Percentiles rank a stretch among this genome's conserved stretches.
Conservation (phyloP, 495 filamentous ascomycete species). For the Sporormia fimetaria region DNA sequence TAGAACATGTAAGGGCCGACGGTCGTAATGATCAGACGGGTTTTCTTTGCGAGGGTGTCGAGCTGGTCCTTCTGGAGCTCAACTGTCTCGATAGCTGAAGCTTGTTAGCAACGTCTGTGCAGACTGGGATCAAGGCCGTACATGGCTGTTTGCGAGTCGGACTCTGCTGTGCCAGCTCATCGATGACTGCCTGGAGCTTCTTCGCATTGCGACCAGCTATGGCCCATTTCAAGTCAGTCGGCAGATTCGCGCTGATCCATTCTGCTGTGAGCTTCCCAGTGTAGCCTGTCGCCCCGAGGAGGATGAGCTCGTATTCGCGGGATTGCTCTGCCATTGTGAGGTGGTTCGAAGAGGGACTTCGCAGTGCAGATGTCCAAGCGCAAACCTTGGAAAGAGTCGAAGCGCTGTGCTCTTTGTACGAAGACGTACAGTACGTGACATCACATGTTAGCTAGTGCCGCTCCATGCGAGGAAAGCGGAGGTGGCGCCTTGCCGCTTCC, state of each 20-base stretch:
- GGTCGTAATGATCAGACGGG: conserved; percentile 66
- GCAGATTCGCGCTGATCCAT: conserved; percentile 60
- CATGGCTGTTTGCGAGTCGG: conserved; percentile 58
- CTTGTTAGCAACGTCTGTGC: conserved; percentile 10
- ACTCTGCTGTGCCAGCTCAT: conserved; percentile 54
- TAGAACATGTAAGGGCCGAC: conserved; percentile 75
- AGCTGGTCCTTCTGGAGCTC: conserved; percentile 54
- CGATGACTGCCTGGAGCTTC: conserved; percentile 60
- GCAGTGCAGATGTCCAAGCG: background rate
- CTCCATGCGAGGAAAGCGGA: too few relatives aligned
- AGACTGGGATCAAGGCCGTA: conserved; percentile 28
- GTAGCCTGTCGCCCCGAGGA: conserved; percentile 80
- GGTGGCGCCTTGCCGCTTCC: too few relatives aligned
- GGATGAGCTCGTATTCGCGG: conserved; percentile 68
- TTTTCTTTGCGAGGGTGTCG: conserved; percentile 57
- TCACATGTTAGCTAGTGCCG: too few relatives aligned
- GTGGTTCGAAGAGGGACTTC: too few relatives aligned
- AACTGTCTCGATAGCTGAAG: conserved; percentile 49
- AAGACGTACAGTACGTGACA: too few relatives aligned
- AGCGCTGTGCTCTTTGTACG: too few relatives aligned
- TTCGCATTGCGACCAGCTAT: conserved; percentile 66
- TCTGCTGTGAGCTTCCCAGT: conserved; percentile 71
- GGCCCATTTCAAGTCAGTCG: conserved; percentile 80
- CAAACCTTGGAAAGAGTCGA: conserved; percentile 1
- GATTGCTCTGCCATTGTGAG: conserved; percentile 16